Evolutionary conservation across 1,139 yeast species (phyloP), one percentile per base, ranked within the genome.

Genomic region (Suhomyces atakaporum): DNA sequence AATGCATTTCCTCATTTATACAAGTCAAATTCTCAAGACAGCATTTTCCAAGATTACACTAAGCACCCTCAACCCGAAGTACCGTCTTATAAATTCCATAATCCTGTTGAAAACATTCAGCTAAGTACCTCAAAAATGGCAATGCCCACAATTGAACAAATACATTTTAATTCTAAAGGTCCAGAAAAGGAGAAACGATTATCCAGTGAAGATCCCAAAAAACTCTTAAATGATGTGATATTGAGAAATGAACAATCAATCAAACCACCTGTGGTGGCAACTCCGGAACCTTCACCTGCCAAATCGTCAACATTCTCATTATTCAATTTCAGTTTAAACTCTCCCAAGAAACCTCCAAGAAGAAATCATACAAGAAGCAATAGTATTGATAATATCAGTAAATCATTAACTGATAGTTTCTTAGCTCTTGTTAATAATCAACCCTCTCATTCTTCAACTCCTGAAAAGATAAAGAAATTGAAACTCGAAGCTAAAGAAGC

Each of bases 81-180:
- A n/a, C 26, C 32, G 12, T 29, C 36, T 27, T 39, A 39, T 25
- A 49, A 60, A 35, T 69, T 67, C 45, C 74, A 69, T 42, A 70
- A 70, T 44, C 76, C 76, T 0, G 61, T 62, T 8, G 61, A 58
- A 15, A 60, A 51, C 26, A 51, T 66, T 24, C 56, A 55, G 20
- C 35, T 52, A 13, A 43, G 49, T 9, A 39, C 60, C 2, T 50
- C 52, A n/a, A 47, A 50, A 27, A 37, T 46, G 15, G 47, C 53
- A 1, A 41, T 56, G 4, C 66, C 71, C 11, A 63, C 69, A 2
- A 46, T 63, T 7, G 66, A 65, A 36, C 50, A 63, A 3, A 53
- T 57, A 8, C 55, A 55, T 28, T 60, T 33, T 24, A 43, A 36
- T 10, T 36, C 33, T 9, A 36, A 36, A 33, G 20, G 23, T 18